Evolutionary conservation across 176 grass and related monocot genomes (phyloP), one percentile per base, ranked within the genome.

Genomic region (Raddia distichophylla): DNA sequence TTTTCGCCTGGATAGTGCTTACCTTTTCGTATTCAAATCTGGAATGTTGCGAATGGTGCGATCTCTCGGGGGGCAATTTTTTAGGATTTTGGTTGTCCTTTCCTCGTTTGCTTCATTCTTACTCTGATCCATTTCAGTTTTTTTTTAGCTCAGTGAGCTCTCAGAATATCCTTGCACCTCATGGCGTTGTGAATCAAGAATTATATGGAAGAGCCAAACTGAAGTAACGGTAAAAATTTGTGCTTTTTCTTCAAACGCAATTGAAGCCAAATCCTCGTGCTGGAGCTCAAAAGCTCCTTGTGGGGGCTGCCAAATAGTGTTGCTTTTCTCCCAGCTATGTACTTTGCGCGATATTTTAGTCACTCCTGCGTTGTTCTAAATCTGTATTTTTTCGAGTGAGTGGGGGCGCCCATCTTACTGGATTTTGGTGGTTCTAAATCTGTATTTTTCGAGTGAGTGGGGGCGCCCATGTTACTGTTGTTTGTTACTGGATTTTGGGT

Each of bases 271-370:
- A 70, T 76, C 71, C 53, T 62, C 15, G 5, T 17, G 50, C 19
- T 51, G 8, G 81, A 69, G 59, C 40, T 62, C 64, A 75, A 74
- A 17, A 58, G n/a, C 59, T 66, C 59, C 42, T 50, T 43, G 58
- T 77, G 87, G 87, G 87, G 50, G 58, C 58, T 85, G 14, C 58
- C 10, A 57, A 77, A 43, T 55, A 84, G 18, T 50, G 37, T 57
- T 75, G 5, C 67, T 80, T 85, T 19, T 50, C 22, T 3, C 10
- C 57, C 2, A 66, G 66, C 50, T 18, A 58, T 72, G 72, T 64
- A 9, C 56, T 71, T 80, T 18, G 27, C 44, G 14, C 49, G 75
- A 84, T 89, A 76, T 51, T 81, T 64, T 73, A 58, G 64, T 50
- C 40, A 15, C 27, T 71, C 65, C 71, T 43, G 58, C 15, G 42